Percentiles rank a stretch among this genome's conserved stretches.
Conservation (phyloP, 2,329 filamentous ascomycete species). For the Penicillium olsonii region DNA sequence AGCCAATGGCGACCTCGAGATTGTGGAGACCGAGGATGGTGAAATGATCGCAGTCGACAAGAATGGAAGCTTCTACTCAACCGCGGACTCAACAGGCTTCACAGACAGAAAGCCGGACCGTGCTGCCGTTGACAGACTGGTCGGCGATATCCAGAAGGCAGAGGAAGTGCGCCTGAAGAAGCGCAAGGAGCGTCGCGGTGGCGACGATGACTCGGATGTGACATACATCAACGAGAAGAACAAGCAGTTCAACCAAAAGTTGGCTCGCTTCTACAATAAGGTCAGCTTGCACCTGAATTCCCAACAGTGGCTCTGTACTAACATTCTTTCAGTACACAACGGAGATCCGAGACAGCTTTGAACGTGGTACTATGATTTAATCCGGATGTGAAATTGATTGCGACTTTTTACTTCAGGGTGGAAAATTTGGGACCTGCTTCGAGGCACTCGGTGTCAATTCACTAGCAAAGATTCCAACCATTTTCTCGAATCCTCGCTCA, state of each 20-base stretch:
- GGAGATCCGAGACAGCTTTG: slow-evolving; percentile 96
- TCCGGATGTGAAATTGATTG: slow-evolving; percentile 18
- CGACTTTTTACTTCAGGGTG: slow-evolving; percentile 22
- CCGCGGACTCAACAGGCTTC: slow-evolving; percentile 78
- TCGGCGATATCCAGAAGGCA: slow-evolving; percentile 81
- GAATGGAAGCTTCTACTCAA: slow-evolving; percentile 87
- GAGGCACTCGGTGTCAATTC: slow-evolving; percentile 2
- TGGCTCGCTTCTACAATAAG: slow-evolving; percentile 95
- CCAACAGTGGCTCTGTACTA: slow-evolving; percentile 11
- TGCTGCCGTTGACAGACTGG: slow-evolving; percentile 82
- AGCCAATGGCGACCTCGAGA: slow-evolving; percentile 79
- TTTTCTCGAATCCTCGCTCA: slow-evolving; percentile 3
- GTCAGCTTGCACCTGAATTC: slow-evolving; percentile 38
- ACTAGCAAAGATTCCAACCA: slow-evolving; percentile 6
- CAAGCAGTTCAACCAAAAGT: slow-evolving; percentile 99
- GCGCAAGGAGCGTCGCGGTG: slow-evolving; percentile 75
- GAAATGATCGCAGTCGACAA: slow-evolving; percentile 93
- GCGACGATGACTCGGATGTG: slow-evolving; percentile 85
- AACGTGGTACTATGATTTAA: slow-evolving; percentile 94
- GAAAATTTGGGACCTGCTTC: slow-evolving; percentile 6
- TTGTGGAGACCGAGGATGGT: slow-evolving; percentile 92
- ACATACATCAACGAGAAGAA: slow-evolving; percentile 99
- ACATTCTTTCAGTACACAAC: slow-evolving; percentile 69
- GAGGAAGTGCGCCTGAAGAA: slow-evolving; percentile 87
- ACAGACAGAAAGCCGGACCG: slow-evolving; percentile 84